Base-by-base conservation (phyloP, 495 filamentous ascomycete genomes). In the Xylaria sp. region DNA sequence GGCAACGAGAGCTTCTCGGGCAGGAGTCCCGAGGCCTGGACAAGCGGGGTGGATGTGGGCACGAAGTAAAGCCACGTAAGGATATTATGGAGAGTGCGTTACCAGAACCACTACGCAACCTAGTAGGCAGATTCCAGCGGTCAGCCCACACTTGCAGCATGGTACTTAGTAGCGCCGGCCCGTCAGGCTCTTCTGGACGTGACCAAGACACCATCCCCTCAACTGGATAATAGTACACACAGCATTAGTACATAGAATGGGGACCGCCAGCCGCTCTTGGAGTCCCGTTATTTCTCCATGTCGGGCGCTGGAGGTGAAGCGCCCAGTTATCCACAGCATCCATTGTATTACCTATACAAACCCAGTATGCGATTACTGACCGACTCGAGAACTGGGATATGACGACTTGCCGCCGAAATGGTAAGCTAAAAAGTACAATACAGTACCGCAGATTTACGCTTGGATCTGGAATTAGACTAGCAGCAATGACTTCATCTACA, bases 71-170 rank as follows among this genome's bases (percentile, higher is more conserved):
- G 35, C 19, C 19, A 40, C 6, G 33, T 46, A 58, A 37, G 26
- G 14, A 11, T 59, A n/a, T 37, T 35, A 37, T 59, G 55, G 55
- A 37, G 31, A 59, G 57, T 17, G 17, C 19, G 57, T 35, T 59
- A 37, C 57, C 57, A 37, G 17, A 59, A 21, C 57, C 57, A 40
- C 29, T 41, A 21, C 37, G 37, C n/a, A 62, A 41, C 59, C 59
- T 41, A 12, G 37, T 8, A 6, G 59, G n/a, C 19, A 19, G 15
- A 17, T 15, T 55, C 35, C 64, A 29, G 48, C 50, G 17, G 63
- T 33, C 64, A 67, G 43, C 46, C 64, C 48, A 31, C 62, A 35
- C 64, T 55, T 55, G 64, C 64, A 67, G 64, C 33, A 67, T 67
- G 64, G 64, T 29, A 67, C 35, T 67, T 67, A 35, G 48, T 53